Percentiles rank a stretch among this genome's conserved stretches.
These are phyloP conservation scores for Monosporascus sp. DNA, from an alignment of 2,329 filamentous ascomycete genomes.

Conservation along the genomic window DNA sequence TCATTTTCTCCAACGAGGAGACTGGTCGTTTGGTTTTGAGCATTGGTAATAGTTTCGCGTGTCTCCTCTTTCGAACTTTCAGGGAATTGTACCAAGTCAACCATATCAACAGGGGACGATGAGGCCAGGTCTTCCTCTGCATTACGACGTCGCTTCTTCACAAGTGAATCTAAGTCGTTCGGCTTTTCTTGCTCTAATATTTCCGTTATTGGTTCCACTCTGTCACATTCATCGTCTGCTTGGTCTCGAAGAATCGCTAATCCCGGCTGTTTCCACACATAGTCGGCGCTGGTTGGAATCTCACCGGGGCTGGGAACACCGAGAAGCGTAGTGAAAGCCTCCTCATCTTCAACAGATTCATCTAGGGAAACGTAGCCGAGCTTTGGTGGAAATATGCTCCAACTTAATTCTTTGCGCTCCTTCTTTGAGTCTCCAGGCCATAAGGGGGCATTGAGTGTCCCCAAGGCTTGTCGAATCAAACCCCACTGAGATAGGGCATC, in stretches of 20 bases:
- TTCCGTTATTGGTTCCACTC: constrained; percentile 1
- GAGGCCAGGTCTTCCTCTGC: not conserved
- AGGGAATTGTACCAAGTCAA: constrained; percentile 7
- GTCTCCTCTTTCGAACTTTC: not conserved
- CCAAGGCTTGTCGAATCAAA: constrained; percentile 7
- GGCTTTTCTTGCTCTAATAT: not conserved
- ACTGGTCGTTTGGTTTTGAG: constrained; percentile 1
- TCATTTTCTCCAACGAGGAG: constrained; percentile 19
- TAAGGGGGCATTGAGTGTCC: constrained; percentile 4
- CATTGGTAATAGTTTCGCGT: not conserved
- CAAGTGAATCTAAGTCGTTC: constrained; percentile 13
- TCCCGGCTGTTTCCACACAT: constrained; percentile 25
- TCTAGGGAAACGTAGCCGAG: constrained; percentile 9
- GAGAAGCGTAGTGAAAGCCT: constrained; percentile 1
- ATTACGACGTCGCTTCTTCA: constrained; percentile 17
- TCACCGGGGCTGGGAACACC: constrained; percentile 1
- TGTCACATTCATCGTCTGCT: constrained; percentile 16
- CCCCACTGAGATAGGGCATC: constrained; percentile 12
- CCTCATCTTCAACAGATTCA: constrained; percentile 16
- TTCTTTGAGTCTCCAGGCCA: constrained; percentile 10
- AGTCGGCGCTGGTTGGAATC: constrained; percentile 18
- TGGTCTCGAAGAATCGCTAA: constrained; percentile 20
- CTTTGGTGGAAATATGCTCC: constrained; percentile 20
- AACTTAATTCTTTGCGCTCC: constrained; percentile 17
- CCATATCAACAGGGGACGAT: not conserved